Base-by-base conservation (phyloP, 768 basidiomycete species). In the Amanita rimosa region DNA sequence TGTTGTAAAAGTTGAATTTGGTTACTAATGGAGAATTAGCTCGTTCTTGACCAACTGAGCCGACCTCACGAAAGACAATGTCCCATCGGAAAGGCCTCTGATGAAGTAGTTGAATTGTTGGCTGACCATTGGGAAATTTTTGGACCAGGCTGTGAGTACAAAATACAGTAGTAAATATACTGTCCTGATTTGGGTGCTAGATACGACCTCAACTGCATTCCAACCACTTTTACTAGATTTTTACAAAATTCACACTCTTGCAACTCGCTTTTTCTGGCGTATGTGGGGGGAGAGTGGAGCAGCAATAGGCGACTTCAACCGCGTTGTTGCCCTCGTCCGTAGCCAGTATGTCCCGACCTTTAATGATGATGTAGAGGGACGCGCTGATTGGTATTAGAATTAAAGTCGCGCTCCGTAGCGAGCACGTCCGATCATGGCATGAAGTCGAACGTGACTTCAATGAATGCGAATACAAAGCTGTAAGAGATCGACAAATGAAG, bases 211-310 rank as follows among this genome's bases (percentile, higher is more conserved):
- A 3, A 85, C 85, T 2, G 76, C 79, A 2, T 91, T 88, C 62
- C 82, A 87, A 53, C 90, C 90, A 0, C 90, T 91, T 67, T 86
- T 94, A 66, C 73, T 94, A 54, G 86, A 87, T 55, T 88, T 93
- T 58, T 74, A 76, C 59, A 81, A 75, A 53, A 82, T 91, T 4
- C 92, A 96, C 62, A 69, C 74, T 8, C 67, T 92, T n/a, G 85
- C 85, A 4, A 79, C 83, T 3, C 77, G 78, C 40, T 93, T 94
- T 69, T 94, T 94, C 65, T 67, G 90, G n/a, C 77, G 88, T 29
- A 91, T 95, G 80, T 95, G 89, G 90, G 77, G 74, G 55, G 92
- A 95, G 61, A 87, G 85, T 57, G 82, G 83, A 10, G 85, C 92
- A 1, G 79, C 83, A 3, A 58, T 63, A 10, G 80, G 71, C 16